Base-by-base conservation (phyloP, 1,284 basidiomycete species). In the Cystobasidiaceae sp. region DNA sequence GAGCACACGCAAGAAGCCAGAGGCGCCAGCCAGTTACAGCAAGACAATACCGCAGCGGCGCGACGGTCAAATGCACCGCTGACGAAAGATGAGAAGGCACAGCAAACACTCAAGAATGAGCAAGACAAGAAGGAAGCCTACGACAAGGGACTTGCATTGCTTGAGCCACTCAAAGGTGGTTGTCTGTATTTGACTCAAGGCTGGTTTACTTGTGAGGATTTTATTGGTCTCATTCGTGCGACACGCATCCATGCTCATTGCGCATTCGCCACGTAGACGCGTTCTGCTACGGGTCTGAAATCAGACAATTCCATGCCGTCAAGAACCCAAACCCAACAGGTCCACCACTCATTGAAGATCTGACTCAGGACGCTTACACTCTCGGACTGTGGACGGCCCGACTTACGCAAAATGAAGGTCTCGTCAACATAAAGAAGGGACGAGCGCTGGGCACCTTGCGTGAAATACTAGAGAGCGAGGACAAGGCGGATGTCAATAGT, bases 191-290 rank as follows among this genome's bases (percentile, higher is more conserved):
- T 72, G 8, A 75, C 74, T 49, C 75, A 79, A 66, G 76, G 86
- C 41, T 97, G 93, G 93, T 96, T 94, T 79, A 96, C 92, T 44
- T 96, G 67, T 68, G 34, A 33, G 67, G 43, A 23, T 41, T 27
- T 13, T 25, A n/a, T 33, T 28, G 93, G 78, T 87, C 89, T 66
- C 94, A 93, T 78, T 94, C 91, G 80, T 90, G 93, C 78, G 88
- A 89, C 78, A 82, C 85, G 67, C 85, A 90, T 78, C 88, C 92
- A 68, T 85, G 90, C 86, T 87, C 86, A 78, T 30, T 64, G 44
- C 37, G 46, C 62, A 56, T 51, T 43, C 28, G 17, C 15, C 15
- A 19, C 25, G 17, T 34, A 32, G 9, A 61, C 25, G 46, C 39
- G 30, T 52, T 41, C 57, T 72, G 72, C 61, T 69, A 74, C 57